Percentiles rank a stretch among this genome's conserved stretches.
Evolutionary conservation across 768 basidiomycete species (phyloP).

Genomic region (Calocybe indica): DNA sequence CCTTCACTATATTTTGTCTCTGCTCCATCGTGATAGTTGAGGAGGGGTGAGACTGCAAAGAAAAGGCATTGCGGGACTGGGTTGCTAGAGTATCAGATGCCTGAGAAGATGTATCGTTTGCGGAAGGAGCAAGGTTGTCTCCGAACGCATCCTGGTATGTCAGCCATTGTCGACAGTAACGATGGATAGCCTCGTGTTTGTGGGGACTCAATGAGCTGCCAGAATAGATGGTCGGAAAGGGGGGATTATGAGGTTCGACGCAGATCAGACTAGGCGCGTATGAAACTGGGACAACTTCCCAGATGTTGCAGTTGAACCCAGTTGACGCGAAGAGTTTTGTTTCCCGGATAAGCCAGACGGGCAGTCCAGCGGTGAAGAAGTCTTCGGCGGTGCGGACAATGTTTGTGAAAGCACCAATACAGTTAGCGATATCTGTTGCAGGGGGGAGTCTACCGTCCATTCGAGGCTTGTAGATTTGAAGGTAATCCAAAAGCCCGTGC

Average conservation of each 20-base stretch:
- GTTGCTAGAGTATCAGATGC: no score
- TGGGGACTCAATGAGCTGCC: background rate
- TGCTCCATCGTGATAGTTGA: no score
- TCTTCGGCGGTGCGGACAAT: background rate
- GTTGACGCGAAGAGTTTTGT: no score
- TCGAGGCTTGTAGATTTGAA: background rate
- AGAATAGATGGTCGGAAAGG: background rate
- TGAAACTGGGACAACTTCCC: no score
- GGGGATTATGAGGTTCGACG: background rate
- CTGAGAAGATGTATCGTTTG: no score
- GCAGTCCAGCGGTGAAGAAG: background rate
- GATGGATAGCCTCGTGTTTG: background rate
- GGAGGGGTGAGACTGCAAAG: no score
- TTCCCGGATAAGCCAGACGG: background rate
- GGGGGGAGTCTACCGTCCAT: background rate
- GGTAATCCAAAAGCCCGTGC: background rate
- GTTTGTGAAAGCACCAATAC: background rate
- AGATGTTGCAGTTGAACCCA: no score
- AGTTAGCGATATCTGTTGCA: background rate
- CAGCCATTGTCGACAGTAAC: background rate
- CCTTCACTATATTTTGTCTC: no score
- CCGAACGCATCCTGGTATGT: background rate
- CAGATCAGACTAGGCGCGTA: no score
- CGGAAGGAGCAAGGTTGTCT: no score
- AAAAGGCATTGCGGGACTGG: no score